Percentiles rank a stretch among this genome's conserved stretches.
Evolutionary conservation across 2,329 filamentous ascomycete genomes (phyloP).

Genomic region (Penicillium sp.): DNA sequence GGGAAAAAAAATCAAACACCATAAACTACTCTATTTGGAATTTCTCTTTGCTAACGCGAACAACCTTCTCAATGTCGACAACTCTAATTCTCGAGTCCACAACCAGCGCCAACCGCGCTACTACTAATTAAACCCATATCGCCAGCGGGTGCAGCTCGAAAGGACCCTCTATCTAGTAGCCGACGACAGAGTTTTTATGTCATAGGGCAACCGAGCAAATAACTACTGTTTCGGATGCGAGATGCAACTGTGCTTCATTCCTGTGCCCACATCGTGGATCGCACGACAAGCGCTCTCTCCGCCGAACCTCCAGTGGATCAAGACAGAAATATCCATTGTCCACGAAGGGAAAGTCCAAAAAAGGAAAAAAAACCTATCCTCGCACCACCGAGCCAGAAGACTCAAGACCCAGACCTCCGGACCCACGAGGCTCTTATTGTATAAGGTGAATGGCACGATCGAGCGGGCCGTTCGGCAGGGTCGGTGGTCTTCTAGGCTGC

Average conservation of each 20-base stretch:
- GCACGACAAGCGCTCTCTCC: background rate
- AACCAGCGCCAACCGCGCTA: slow-evolving; percentile 1
- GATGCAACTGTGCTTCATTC: background rate
- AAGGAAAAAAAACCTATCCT: background rate
- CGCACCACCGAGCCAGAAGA: background rate
- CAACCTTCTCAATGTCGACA: background rate
- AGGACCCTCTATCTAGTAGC: background rate
- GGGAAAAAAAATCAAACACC: background rate
- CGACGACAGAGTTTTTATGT: background rate
- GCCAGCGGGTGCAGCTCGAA: background rate
- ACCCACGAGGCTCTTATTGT: slow-evolving; percentile 10
- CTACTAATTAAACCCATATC: background rate
- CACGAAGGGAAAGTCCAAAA: background rate
- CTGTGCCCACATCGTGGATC: background rate
- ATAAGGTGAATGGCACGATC: slow-evolving; percentile 17
- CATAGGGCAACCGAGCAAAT: background rate
- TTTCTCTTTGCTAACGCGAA: slow-evolving; percentile 6
- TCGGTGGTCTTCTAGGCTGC: background rate
- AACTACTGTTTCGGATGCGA: background rate
- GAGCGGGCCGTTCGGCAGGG: slow-evolving; percentile 3
- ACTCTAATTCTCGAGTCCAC: background rate
- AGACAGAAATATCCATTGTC: background rate
- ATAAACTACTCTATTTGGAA: background rate
- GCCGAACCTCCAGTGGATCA: slow-evolving; percentile 13
- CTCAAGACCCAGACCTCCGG: background rate